A percentile compares a stretch with the other conserved stretches of the same genome.
Conservation (phyloP, 169 alveolate genomes). For the Plasmodium gallinaceum region DNA sequence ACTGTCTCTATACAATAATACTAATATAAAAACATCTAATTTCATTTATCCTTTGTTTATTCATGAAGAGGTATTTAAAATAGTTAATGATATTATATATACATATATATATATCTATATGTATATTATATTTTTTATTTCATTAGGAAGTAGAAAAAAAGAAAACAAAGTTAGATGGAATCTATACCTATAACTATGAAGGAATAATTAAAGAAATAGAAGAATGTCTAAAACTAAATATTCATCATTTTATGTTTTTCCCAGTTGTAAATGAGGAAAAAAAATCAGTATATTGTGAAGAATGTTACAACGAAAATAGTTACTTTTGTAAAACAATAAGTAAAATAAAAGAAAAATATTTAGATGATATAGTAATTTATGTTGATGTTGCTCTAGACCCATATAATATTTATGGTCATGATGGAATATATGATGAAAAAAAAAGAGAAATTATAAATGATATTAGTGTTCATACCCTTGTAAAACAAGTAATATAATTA, state of each 20-base stretch:
- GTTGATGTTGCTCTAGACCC: conserved; percentile 85
- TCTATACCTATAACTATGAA: conserved; percentile 71
- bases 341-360: conserved; percentile 78
- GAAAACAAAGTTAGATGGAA: conserved; percentile 79
- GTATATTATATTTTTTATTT: background rate
- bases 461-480: conserved; percentile 79
- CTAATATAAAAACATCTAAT: conserved; percentile 79
- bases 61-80: conserved; percentile 79
- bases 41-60: conserved; percentile 82
- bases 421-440: conserved; percentile 82
- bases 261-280: conserved; percentile 79
- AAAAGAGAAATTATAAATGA: conserved; percentile 80
- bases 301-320: conserved; percentile 81
- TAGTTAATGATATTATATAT: background rate
- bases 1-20: conserved; percentile 74
- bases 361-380: conserved; percentile 76
- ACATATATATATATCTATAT: background rate
- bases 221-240: conserved; percentile 78
- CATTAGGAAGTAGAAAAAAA: conserved; percentile 76
- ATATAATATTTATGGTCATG: conserved; percentile 82
- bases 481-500: conserved; percentile 78
- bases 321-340: conserved; percentile 76
- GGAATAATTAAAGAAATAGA: conserved; percentile 81
- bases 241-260: conserved; percentile 82
- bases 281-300: conserved; percentile 79